Percentiles rank a stretch among this genome's conserved stretches.
phyloP scores from a whole-genome alignment of 2,329 filamentous ascomycete species.

The Davidsoniella virescens region DNA sequence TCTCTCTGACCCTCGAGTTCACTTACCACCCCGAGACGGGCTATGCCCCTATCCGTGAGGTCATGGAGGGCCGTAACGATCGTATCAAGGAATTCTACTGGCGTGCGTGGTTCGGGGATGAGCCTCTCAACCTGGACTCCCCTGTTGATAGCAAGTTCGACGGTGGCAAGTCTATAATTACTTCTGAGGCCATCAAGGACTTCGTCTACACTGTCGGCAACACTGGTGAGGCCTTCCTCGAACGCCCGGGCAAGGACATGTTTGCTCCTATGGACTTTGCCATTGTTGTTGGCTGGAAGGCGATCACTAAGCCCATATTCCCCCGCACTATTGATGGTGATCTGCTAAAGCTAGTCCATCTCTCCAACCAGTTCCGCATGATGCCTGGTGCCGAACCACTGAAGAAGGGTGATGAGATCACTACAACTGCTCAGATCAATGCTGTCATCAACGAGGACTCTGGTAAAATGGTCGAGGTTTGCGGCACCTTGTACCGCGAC shows the following conservation, averaged over 20 bases:
- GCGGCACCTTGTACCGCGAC: constrained; percentile 79
- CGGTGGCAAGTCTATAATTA: constrained; percentile 74
- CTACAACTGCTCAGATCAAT: constrained; percentile 90
- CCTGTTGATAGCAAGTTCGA: constrained; percentile 78
- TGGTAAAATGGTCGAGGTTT: constrained; percentile 99
- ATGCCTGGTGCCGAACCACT: constrained; percentile 84
- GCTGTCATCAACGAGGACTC: constrained; percentile 96
- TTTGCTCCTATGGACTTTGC: constrained; percentile 98
- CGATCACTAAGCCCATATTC: constrained; percentile 98
- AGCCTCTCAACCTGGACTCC: constrained; percentile 66
- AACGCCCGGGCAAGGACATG: constrained; percentile 83
- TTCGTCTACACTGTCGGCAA: constrained; percentile 99
- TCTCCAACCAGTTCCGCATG: constrained; percentile 98
- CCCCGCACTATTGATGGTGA: constrained; percentile 92
- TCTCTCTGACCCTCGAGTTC: constrained; percentile 75
- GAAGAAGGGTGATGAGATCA: constrained; percentile 85
- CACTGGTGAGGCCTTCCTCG: constrained; percentile 91
- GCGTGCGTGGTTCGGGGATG: constrained; percentile 88
- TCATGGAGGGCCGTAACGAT: constrained; percentile 92
- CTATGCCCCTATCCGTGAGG: constrained; percentile 92
- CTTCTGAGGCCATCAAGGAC: constrained; percentile 85
- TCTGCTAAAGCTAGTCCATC: constrained; percentile 83
- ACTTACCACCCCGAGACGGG: constrained; percentile 89
- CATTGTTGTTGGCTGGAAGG: constrained; percentile 97
- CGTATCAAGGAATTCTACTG: constrained; percentile 99